Conservation (phyloP, 2,329 filamentous ascomycete species). For the Ophiostoma ulmi region DNA sequence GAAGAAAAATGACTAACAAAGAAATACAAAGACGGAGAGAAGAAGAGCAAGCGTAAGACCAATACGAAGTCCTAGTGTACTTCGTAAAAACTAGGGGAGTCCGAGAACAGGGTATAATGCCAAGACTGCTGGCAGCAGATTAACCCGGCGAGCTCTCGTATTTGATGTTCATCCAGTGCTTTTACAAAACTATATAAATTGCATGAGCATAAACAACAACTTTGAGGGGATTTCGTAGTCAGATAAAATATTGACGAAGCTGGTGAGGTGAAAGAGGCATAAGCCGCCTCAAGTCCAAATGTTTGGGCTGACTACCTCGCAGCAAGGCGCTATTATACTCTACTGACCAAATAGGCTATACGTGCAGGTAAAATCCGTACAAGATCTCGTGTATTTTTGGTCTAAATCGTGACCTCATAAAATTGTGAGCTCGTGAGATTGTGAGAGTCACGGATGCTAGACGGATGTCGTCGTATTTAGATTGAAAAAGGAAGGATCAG, state of each 20-base stretch:
- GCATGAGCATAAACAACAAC: background rate
- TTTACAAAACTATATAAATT: background rate
- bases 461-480: background rate
- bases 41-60: background rate
- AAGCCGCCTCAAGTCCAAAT: background rate
- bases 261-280: background rate
- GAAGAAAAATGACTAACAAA: background rate
- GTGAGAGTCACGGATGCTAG: background rate
- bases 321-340: background rate
- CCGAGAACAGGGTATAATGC: constrained; percentile 5
- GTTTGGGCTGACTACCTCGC: background rate
- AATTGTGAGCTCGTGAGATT: background rate
- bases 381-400: background rate
- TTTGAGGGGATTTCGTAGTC: background rate
- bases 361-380: background rate
- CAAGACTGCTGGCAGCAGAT: background rate
- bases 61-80: constrained; percentile 1
- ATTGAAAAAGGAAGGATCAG: background rate
- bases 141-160: background rate
- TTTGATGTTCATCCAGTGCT: background rate
- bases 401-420: background rate
- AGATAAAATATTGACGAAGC: background rate
- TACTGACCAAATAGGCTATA: background rate
- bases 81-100: background rate
- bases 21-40: background rate